Evolutionary conservation across 352 stramenopile species (phyloP), one percentile per base, ranked within the genome.

Genomic region (Phytopythium ostracodes): DNA sequence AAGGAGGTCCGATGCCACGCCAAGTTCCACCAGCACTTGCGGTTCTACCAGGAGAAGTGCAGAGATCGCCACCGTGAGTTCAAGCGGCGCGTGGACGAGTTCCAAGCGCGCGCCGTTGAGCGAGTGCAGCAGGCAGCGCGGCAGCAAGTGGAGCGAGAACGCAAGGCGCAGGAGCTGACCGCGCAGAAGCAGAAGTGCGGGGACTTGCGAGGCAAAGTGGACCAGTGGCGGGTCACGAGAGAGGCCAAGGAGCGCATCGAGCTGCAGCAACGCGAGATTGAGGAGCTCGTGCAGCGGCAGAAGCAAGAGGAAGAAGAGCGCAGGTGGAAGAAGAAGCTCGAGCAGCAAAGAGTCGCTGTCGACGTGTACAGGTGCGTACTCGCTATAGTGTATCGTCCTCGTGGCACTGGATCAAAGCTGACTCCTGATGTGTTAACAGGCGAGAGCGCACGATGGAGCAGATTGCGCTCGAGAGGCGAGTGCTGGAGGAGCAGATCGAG

Each of bases 231-330:
- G 31, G 64, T 72, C 0, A 66, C 69, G 1, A 87, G 87, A 56
- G 75, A 88, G 43, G 80, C 79, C 0, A 73, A 87, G 50, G 74
- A 77, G 25, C 74, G 82, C 11, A 89, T 91, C 31, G 68, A 72
- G 56, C 58, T 58, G 25, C 79, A 92, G 55, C 79, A 90, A 60
- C 63, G 65, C 0, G 79, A 87, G 56, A 71, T 90, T 22, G 77
- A 88, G 36, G 42, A 54, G 59, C 33, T 90, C 11, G 20, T 87
- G 5, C 31, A 66, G 29, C 38, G 57, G 40, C 72, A 89, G 59
- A 67, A 66, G 55, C 64, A 66, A 27, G 56, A 82, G 33, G 73
- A 81, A 33, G 71, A 88, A 18, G 71, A 79, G 0, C 55, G 62
- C 2, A 73, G 74, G 31, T 73, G 61, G 70, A 75, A 66, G 47